These are phyloP conservation scores for Verticillium dahliae DNA, from an alignment of 2,329 filamentous ascomycete species.

Conservation along the genomic window DNA sequence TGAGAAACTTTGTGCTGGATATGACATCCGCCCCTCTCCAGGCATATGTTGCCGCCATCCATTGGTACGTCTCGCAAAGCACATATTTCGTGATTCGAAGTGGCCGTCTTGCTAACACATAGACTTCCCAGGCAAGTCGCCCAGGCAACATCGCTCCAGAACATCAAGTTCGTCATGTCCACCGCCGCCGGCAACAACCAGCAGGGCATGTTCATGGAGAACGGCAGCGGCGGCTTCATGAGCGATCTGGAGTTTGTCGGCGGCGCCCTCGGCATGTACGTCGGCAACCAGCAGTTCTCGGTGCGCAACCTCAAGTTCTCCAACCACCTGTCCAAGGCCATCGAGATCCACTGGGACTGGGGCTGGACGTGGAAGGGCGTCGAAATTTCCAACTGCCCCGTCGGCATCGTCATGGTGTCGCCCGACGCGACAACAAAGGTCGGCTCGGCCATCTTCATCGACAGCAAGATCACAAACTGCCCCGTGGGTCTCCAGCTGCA, in stretches of 20 bases:
- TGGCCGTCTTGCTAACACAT: no score
- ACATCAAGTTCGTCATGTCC: conserved; percentile 7
- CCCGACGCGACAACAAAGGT: no score
- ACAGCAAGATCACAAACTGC: background rate
- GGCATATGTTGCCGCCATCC: background rate
- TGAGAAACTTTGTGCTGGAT: conserved; percentile 10
- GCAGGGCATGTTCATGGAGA: conserved; percentile 13
- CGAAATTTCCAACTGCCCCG: conserved; percentile 2
- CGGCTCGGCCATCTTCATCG: background rate
- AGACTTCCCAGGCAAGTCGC: no score
- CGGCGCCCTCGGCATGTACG: conserved; percentile 39
- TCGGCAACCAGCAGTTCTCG: conserved; percentile 8
- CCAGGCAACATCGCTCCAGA: conserved; percentile 1
- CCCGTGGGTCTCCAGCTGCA: no score
- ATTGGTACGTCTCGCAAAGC: conserved; percentile 16
- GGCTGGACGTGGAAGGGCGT: conserved; percentile 5
- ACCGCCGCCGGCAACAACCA: no score
- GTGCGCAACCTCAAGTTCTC: background rate
- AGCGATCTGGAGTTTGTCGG: conserved; percentile 58
- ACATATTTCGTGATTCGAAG: conserved; percentile 7
- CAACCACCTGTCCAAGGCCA: no score
- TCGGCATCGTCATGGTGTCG: background rate
- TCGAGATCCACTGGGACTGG: conserved; percentile 10
- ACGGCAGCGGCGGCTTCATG: conserved; percentile 32
- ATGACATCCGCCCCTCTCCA: conserved; percentile 2